Conservation (phyloP, 2,329 filamentous ascomycete genomes). For the Simplicillium sp. region DNA sequence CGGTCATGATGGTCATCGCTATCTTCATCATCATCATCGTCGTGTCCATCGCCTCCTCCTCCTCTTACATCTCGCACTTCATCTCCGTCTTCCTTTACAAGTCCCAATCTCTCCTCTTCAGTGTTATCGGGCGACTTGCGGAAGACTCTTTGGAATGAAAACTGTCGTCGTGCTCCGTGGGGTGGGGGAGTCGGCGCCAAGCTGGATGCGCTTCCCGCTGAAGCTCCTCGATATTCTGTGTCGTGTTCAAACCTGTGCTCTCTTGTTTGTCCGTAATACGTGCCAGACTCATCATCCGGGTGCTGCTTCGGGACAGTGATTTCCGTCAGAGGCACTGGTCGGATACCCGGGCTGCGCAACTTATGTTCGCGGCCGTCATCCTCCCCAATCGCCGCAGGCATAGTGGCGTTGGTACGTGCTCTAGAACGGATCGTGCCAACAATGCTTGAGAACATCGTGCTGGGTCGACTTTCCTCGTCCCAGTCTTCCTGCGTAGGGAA, state of each 20-base stretch:
- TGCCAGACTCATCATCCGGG: slow-evolving; percentile 28
- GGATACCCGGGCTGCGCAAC: slow-evolving; percentile 41
- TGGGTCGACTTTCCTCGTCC: slow-evolving; percentile 39
- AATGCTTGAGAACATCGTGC: slow-evolving; percentile 43
- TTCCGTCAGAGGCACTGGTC: slow-evolving; percentile 53
- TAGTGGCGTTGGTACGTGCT: slow-evolving; percentile 21
- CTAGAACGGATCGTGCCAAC: slow-evolving; percentile 40
- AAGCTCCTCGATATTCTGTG: slow-evolving; percentile 40
- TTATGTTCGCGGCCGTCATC: slow-evolving; percentile 28
- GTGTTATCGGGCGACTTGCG: slow-evolving; percentile 41
- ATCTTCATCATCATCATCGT: slow-evolving; percentile 1
- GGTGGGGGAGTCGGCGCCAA: slow-evolving; percentile 52
- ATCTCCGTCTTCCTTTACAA: slow-evolving; percentile 64
- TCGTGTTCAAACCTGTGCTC: slow-evolving; percentile 38
- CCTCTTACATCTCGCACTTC: slow-evolving; percentile 2
- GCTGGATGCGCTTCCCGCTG: slow-evolving; percentile 29
- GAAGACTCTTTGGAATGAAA: slow-evolving; percentile 88
- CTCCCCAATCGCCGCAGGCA: slow-evolving; percentile 19
- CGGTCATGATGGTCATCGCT: background rate
- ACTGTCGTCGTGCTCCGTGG: slow-evolving; percentile 62
- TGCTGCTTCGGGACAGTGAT: slow-evolving; percentile 43
- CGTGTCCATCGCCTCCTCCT: background rate
- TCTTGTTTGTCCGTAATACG: slow-evolving; percentile 26
- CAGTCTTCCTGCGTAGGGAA: slow-evolving; percentile 59
- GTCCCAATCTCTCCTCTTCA: slow-evolving; percentile 73